Percentiles rank a stretch among this genome's conserved stretches.
Evolutionary conservation across 2,329 filamentous ascomycete genomes (phyloP).

Genomic region (Xylaria sp.): DNA sequence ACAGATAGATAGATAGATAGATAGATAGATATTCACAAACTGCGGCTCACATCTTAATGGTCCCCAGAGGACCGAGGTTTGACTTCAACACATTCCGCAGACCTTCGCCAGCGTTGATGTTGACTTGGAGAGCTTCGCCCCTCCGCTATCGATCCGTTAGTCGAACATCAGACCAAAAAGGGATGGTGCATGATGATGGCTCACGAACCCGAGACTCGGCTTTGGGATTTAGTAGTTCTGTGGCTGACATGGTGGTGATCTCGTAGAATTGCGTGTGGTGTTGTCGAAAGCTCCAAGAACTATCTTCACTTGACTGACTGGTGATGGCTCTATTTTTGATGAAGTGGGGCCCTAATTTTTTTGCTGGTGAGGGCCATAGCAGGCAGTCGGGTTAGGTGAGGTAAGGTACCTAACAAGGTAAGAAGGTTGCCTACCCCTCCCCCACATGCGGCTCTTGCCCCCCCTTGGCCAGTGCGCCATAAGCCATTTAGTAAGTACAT

Average conservation of each 20-base stretch:
- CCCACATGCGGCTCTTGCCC: neutral
- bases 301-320: neutral
- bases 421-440: neutral
- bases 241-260: conserved; percentile 80
- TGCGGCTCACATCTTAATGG: conserved; percentile 84
- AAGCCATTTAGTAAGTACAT: neutral
- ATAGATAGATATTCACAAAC: no score
- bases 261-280: neutral
- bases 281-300: neutral
- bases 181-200: neutral
- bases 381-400: neutral
- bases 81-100: conserved; percentile 94
- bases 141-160: conserved; percentile 72
- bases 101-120: conserved; percentile 96
- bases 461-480: neutral
- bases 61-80: conserved; percentile 92
- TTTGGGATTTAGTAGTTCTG: conserved; percentile 98
- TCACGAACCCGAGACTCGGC: conserved; percentile 86
- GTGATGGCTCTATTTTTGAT: conserved; percentile 36
- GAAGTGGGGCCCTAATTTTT: conserved; percentile 15
- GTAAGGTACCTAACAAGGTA: neutral
- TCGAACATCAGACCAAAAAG: conserved; percentile 5
- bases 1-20: no score
- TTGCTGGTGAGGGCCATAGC: neutral
- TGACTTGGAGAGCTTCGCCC: conserved; percentile 95